Evolutionary conservation across 768 basidiomycete species (phyloP).

Genomic region (Tephrocybe sp.): DNA sequence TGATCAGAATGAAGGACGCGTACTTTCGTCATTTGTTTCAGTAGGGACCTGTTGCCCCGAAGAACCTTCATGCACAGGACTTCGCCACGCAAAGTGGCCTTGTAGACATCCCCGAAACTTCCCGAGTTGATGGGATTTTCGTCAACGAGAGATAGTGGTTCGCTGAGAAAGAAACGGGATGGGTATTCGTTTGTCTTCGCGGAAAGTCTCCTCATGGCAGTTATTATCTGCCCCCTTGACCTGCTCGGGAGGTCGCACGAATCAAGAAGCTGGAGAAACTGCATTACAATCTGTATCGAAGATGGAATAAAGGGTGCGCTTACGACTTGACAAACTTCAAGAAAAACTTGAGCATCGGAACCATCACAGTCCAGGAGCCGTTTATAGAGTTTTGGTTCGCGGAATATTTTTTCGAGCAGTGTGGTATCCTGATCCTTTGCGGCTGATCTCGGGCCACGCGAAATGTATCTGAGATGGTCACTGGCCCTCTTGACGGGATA

Average conservation of each 20-base stretch:
- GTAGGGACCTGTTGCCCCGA: neutral
- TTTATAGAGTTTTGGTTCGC: neutral
- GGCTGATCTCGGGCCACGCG: slow-evolving; percentile 67
- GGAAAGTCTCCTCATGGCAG: neutral
- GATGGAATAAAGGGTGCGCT: neutral
- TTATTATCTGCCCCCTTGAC: neutral
- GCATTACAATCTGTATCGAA: neutral
- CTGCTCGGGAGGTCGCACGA: neutral
- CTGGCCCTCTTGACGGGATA: slow-evolving; percentile 84
- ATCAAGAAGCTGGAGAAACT: neutral
- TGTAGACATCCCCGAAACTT: neutral
- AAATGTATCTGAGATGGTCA: slow-evolving; percentile 88
- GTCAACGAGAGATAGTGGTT: neutral
- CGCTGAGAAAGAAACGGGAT: neutral
- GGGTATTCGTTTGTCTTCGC: neutral
- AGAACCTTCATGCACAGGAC: neutral
- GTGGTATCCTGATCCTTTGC: slow-evolving; percentile 57
- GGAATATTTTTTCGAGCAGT: neutral
- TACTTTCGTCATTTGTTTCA: neutral
- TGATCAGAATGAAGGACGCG: neutral
- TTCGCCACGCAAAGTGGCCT: neutral
- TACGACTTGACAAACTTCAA: neutral
- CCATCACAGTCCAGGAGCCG: neutral
- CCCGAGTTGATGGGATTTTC: neutral
- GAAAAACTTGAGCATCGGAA: neutral